Evolutionary conservation across 768 basidiomycete species (phyloP).

Genomic region (Nidularia sp.): DNA sequence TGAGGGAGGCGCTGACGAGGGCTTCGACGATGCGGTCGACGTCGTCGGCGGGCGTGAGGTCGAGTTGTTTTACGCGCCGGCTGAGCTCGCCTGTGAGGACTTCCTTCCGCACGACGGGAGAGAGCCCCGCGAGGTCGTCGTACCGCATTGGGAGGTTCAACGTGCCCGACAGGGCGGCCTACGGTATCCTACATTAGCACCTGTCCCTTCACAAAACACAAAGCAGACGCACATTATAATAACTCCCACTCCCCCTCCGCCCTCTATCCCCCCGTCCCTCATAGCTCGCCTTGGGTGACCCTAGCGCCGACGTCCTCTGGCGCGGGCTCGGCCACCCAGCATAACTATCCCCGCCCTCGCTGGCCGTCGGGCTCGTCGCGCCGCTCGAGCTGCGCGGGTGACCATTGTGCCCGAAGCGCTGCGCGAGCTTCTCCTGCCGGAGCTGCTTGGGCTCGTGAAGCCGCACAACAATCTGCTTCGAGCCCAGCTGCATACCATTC

Average conservation of each 20-base stretch:
- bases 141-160: conserved; percentile 84
- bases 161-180: conserved; percentile 82
- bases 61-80: conserved; percentile 62
- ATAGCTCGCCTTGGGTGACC: conserved; percentile 49
- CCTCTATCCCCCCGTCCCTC: conserved; percentile 52
- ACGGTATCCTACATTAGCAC: not conserved
- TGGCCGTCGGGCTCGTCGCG: conserved; percentile 79
- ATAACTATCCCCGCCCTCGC: conserved; percentile 77
- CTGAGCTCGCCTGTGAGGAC: conserved; percentile 81
- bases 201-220: too few species aligned
- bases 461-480: conserved; percentile 80
- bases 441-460: conserved; percentile 89
- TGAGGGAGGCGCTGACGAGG: conserved; percentile 65
- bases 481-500: conserved; percentile 71
- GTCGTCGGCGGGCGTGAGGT: conserved; percentile 48
- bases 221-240: conserved; percentile 61
- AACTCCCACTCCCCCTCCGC: conserved; percentile 80
- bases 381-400: conserved; percentile 81
- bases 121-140: conserved; percentile 76
- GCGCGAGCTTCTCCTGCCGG: conserved; percentile 85
- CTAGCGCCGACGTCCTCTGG: conserved; percentile 44
- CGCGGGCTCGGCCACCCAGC: conserved; percentile 75
- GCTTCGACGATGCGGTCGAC: conserved; percentile 68
- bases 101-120: conserved; percentile 85
- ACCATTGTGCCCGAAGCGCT: conserved; percentile 75